These are phyloP conservation scores for Volvariella surrecta DNA, from an alignment of 1,284 basidiomycete genomes.

Conservation along the genomic window DNA sequence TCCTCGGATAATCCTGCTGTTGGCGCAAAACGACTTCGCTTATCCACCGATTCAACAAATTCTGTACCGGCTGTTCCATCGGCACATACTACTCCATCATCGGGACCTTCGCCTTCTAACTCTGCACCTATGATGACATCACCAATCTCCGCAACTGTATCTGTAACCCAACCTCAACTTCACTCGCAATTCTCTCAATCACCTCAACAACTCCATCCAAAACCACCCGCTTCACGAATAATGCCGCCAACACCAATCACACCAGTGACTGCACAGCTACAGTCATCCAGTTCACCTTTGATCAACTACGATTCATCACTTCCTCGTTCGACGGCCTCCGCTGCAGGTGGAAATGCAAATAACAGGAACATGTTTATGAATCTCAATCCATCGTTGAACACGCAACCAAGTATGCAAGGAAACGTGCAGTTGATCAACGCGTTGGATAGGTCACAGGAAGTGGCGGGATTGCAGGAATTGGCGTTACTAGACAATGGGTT, in stretches of 20 bases:
- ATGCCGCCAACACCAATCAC: not conserved
- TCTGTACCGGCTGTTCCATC: no score
- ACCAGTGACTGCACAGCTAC: not conserved
- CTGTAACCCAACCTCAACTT: not conserved
- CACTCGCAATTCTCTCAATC: not conserved
- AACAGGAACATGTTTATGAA: conserved; percentile 22
- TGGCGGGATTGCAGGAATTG: conserved; percentile 42
- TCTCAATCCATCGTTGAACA: conserved; percentile 59
- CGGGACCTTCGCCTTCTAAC: no score
- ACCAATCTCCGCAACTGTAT: no score
- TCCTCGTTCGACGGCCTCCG: conserved; percentile 17
- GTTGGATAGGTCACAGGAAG: conserved; percentile 46
- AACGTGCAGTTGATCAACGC: conserved; percentile 72
- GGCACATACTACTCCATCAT: no score
- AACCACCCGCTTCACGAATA: not conserved
- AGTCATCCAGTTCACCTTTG: conserved; percentile 17
- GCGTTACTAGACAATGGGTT: conserved; percentile 64
- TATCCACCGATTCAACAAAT: no score
- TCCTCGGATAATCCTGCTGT: no score
- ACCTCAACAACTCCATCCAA: not conserved
- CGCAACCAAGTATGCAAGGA: conserved; percentile 28
- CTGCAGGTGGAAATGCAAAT: conserved; percentile 15
- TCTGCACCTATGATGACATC: no score
- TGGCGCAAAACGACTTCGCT: no score
- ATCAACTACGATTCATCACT: conserved; percentile 48